Base-by-base conservation (phyloP, 1,284 basidiomycete genomes). In the Ganoderma sinense region DNA sequence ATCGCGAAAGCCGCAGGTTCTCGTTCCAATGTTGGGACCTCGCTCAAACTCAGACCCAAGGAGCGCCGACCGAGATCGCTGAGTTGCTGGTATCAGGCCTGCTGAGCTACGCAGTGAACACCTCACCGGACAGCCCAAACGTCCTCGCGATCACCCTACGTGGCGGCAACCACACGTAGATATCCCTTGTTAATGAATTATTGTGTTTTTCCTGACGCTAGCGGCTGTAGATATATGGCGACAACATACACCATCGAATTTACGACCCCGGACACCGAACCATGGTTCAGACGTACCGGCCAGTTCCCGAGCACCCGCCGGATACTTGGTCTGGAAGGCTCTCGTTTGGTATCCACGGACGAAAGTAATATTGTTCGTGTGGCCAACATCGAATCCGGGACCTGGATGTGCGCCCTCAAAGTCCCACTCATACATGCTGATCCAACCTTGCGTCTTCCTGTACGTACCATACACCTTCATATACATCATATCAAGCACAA, bases 21-120 rank as follows among this genome's bases (percentile, higher is more conserved):
- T 78, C 76, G 10, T 66, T 90, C 43, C 85, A 87, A 63, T 88
- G 88, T 67, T 91, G 89, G 89, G 87, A 90, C 69, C 43, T 77
- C 51, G 18, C 20, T 23, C n/a, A 4, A 0, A 10, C 53, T 1
- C 53, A 68, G 6, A 55, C 66, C 13, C 45, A 43, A 1, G 26
- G 23, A 8, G 29, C 40, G 13, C 61, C 70, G 7, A 26, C 23
- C 23, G 68, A 66, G 41, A 63, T 78, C 23, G 77, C 78, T 4
- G 59, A 62, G 4, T 41, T 74, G 48, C 67, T 60, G 13, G 69
- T 74, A 31, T 64, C 59, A 5, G 69, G 66, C 31, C 53, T 78
- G 36, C 59, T 74, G 3, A 69, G 72, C 10, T 68, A 72, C 13
- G 65, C 69, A 5, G 71, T 78, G 16, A 79, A 80, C 65, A 39